Base-by-base conservation (phyloP, 345 rosid genomes). In the Fremontodendron californicum region DNA sequence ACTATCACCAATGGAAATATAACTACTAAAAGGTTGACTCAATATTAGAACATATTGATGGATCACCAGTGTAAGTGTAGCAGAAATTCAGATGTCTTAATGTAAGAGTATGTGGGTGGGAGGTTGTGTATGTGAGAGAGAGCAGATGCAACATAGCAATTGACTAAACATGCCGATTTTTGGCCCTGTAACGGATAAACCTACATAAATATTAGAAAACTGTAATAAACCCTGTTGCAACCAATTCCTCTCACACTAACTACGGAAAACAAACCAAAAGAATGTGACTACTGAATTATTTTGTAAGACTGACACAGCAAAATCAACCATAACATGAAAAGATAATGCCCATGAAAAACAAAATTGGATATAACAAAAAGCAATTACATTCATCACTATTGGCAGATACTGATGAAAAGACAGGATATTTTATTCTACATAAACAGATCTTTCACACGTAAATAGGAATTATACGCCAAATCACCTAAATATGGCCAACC, bases 201-300 rank as follows among this genome's bases (percentile, higher is more conserved):
- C 23, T 16, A 45, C 73, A 45, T 69, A 69, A 15, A 42, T 45
- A 42, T 11, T 45, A 25, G 55, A 46, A 69, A 69, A 31, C 37
- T 46, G 40, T 43, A 25, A 43, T 68, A 43, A 27, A 27, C 55
- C 35, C 13, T 6, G 2, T 45, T 68, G 54, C 37, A 45, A 45
- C 37, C 35, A 68, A 7, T 9, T 68, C n/a, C 39, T 68, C 37
- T 40, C 49, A 65, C 9, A 40, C 12, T 42, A 42, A 43, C 52
- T 67, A 15, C 31, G 27, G 18, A 37, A 67, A 23, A 43, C 5
- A 67, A 42, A 42, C 52, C 52, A 23, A 67, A 42, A 67, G 9
- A 23, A 21, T 67, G 72, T n/a, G 54, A n/a, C n/a, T 43, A 68
- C 71, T 66, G 19, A 40, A 66, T 21, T 66, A 40, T 66, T 66